These are phyloP conservation scores for Yamadazyma aaseri DNA, from an alignment of 1,139 yeast genomes.

Conservation along the genomic window DNA sequence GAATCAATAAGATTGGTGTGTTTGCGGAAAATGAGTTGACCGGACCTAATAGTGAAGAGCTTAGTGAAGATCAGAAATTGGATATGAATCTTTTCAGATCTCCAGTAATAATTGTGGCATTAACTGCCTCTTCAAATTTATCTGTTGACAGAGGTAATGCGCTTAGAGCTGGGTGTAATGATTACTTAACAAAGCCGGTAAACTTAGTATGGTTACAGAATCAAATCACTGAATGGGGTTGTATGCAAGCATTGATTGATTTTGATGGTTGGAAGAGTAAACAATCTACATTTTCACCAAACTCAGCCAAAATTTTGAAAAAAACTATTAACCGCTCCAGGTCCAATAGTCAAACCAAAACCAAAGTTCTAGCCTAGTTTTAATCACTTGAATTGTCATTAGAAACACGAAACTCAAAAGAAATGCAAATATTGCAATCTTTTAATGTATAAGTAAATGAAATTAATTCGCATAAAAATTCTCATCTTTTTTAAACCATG, in stretches of 20 bases:
- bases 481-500: constrained; percentile 7
- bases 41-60: constrained; percentile 21
- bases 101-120: constrained; percentile 93
- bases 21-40: constrained; percentile 51
- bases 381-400: background rate
- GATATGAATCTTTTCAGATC: constrained; percentile 68
- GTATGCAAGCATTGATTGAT: constrained; percentile 96
- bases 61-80: constrained; percentile 41
- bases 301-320: constrained; percentile 12
- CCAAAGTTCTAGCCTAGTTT: too few species aligned
- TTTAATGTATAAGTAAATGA: too few species aligned
- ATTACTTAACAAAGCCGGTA: constrained; percentile 94
- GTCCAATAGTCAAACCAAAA: constrained; percentile 12
- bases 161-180: constrained; percentile 94
- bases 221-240: constrained; percentile 95
- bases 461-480: background rate
- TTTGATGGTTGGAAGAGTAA: constrained; percentile 85
- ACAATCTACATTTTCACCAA: constrained; percentile 15
- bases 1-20: constrained; percentile 78
- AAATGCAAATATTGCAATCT: too few species aligned
- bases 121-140: constrained; percentile 83
- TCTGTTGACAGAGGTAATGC: constrained; percentile 90
- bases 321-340: constrained; percentile 13
- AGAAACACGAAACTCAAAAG: background rate
- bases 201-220: constrained; percentile 91